These are phyloP conservation scores for Tuber calosporum DNA, from an alignment of 495 filamentous ascomycete genomes.

Conservation along the genomic window DNA sequence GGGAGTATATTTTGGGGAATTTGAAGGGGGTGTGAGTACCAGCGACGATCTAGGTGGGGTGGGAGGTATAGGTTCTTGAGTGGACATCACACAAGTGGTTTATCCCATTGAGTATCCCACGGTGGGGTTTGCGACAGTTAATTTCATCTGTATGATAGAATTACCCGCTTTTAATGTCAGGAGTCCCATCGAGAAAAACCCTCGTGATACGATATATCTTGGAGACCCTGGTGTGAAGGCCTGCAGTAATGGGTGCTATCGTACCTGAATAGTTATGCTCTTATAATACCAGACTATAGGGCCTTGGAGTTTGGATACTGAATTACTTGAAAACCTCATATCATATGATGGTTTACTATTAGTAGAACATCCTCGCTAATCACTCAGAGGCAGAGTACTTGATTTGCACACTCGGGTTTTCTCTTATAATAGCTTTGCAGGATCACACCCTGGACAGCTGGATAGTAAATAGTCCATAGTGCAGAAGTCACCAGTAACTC, in stretches of 20 bases:
- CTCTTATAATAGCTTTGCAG: background rate
- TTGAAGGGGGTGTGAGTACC: background rate
- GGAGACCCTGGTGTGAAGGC: background rate
- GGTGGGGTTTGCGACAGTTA: background rate
- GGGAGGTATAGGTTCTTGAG: background rate
- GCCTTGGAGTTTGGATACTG: background rate
- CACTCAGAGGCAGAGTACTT: background rate
- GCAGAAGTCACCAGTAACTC: background rate
- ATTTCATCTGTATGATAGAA: background rate
- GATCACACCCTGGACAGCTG: background rate
- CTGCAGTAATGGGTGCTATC: background rate
- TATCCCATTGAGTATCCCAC: background rate
- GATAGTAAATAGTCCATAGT: background rate
- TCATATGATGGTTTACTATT: background rate
- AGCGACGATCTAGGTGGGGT: background rate
- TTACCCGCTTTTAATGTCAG: background rate
- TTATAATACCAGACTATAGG: background rate
- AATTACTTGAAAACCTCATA: background rate
- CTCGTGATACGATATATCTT: background rate
- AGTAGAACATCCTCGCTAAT: background rate
- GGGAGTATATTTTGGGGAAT: background rate
- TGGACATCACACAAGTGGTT: background rate
- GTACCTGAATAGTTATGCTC: background rate
- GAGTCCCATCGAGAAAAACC: background rate
- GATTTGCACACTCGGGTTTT: background rate